These are phyloP conservation scores for Thermomucor indicae-seudaticae DNA, from an alignment of 371 early-diverging fungal genomes.

Conservation along the genomic window DNA sequence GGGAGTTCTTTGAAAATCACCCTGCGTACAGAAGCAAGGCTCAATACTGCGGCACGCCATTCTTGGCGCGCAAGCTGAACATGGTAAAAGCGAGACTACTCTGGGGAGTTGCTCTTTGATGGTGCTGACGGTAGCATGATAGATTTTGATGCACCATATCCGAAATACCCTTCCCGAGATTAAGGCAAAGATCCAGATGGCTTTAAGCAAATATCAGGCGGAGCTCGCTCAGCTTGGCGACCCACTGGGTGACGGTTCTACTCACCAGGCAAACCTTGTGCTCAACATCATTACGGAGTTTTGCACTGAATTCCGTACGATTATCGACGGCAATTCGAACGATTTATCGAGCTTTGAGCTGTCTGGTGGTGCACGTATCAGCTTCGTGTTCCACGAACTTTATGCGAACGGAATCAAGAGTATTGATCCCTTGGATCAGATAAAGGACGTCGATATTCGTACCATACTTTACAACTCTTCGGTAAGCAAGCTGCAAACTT, in stretches of 20 bases:
- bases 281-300: slow-evolving; percentile 97
- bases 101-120: background rate
- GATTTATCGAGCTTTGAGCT: slow-evolving; percentile 94
- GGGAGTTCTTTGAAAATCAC: slow-evolving; percentile 91
- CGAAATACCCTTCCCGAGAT: slow-evolving; percentile 96
- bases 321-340: slow-evolving; percentile 92
- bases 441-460: slow-evolving; percentile 97
- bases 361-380: slow-evolving; percentile 97
- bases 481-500: slow-evolving; percentile 33
- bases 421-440: slow-evolving; percentile 97
- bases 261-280: slow-evolving; percentile 72
- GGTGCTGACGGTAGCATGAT: background rate
- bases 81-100: too few relatives aligned
- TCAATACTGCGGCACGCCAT: slow-evolving; percentile 99
- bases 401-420: slow-evolving; percentile 87
- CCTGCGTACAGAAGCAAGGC: slow-evolving; percentile 92
- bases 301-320: slow-evolving; percentile 89
- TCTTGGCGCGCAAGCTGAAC: slow-evolving; percentile 93
- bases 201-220: slow-evolving; percentile 75
- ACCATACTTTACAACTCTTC: slow-evolving; percentile 98
- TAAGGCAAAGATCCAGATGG: slow-evolving; percentile 89
- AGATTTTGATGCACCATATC: slow-evolving; percentile 85
- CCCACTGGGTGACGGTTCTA: slow-evolving; percentile 64
- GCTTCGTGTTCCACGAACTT: slow-evolving; percentile 97
- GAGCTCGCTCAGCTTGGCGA: slow-evolving; percentile 92